Evolutionary conservation across 768 basidiomycete genomes (phyloP).

Genomic region (Coprinellus aureogranulatus): DNA sequence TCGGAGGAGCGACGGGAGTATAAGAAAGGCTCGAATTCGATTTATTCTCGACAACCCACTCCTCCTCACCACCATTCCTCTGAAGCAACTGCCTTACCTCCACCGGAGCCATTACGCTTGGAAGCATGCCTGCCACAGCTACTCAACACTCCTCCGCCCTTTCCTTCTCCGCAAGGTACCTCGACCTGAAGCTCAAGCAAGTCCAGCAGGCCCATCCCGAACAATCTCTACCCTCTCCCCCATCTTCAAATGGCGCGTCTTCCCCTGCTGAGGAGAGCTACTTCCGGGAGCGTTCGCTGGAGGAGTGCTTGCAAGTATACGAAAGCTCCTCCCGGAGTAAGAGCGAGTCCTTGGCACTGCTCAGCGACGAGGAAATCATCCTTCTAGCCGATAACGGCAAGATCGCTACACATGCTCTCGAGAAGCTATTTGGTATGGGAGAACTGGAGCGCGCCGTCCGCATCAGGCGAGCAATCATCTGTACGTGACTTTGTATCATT

Average conservation of each 20-base stretch:
- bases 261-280: not conserved
- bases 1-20: no score
- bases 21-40: no score
- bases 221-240: not conserved
- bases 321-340: not conserved
- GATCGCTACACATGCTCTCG: constrained; percentile 91
- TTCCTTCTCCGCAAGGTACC: not conserved
- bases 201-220: not conserved
- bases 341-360: constrained; percentile 50
- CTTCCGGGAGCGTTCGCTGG: not conserved
- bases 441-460: constrained; percentile 84
- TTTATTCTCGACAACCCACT: not conserved
- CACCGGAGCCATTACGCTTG: not conserved
- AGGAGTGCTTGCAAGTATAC: constrained; percentile 45
- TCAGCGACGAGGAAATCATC: constrained; percentile 93
- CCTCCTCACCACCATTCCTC: not conserved
- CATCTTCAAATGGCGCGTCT: not conserved
- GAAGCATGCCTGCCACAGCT: not conserved
- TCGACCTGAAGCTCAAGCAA: not conserved
- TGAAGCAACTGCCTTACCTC: not conserved
- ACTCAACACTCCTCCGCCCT: not conserved
- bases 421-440: constrained; percentile 73
- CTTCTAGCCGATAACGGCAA: constrained; percentile 86
- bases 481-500: constrained; percentile 25
- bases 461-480: constrained; percentile 85